Percentiles rank a stretch among this genome's conserved stretches.
phyloP scores from a whole-genome alignment of 148 eudicot genomes.

The Vaccinium corymbosum region DNA sequence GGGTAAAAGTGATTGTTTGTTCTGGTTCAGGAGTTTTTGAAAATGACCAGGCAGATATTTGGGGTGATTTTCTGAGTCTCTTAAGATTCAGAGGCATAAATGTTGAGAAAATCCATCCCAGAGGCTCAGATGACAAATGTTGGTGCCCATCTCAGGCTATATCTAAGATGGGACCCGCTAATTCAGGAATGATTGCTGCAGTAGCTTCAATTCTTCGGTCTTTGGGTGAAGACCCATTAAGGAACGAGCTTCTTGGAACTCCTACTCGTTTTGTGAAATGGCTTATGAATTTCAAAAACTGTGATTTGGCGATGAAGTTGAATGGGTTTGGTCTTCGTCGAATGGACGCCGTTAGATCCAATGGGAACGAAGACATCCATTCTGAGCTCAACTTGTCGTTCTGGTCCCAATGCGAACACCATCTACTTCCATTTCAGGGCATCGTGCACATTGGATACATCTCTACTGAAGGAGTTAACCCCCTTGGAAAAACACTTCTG shows the following conservation, averaged over 20 bases:
- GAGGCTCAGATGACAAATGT: constrained; percentile 18
- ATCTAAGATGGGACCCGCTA: constrained; percentile 24
- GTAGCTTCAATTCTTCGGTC: constrained; percentile 57
- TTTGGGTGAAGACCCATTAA: constrained; percentile 78
- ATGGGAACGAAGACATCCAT: constrained; percentile 29
- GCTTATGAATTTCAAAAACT: constrained; percentile 64
- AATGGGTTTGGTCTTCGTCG: constrained; percentile 38
- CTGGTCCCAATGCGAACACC: constrained; percentile 96
- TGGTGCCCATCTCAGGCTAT: constrained; percentile 69
- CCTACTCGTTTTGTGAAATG: constrained; percentile 69
- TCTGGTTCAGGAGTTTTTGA: constrained; percentile 78
- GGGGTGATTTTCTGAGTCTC: constrained; percentile 68
- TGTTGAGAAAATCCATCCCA: constrained; percentile 24
- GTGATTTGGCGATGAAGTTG: constrained; percentile 56
- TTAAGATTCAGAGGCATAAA: constrained; percentile 42
- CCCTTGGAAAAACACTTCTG: constrained; percentile 44
- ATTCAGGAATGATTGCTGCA: constrained; percentile 53
- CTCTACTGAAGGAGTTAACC: constrained; percentile 29
- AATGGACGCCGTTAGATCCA: constrained; percentile 27
- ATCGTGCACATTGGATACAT: constrained; percentile 81
- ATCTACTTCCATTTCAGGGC: constrained; percentile 90
- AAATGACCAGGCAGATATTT: constrained; percentile 37
- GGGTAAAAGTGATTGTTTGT: constrained; percentile 36
- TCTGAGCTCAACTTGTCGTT: constrained; percentile 65
- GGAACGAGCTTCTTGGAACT: constrained; percentile 72